Base-by-base conservation (phyloP, 139 green algal genomes). In the Ettlia oleoabundans region DNA sequence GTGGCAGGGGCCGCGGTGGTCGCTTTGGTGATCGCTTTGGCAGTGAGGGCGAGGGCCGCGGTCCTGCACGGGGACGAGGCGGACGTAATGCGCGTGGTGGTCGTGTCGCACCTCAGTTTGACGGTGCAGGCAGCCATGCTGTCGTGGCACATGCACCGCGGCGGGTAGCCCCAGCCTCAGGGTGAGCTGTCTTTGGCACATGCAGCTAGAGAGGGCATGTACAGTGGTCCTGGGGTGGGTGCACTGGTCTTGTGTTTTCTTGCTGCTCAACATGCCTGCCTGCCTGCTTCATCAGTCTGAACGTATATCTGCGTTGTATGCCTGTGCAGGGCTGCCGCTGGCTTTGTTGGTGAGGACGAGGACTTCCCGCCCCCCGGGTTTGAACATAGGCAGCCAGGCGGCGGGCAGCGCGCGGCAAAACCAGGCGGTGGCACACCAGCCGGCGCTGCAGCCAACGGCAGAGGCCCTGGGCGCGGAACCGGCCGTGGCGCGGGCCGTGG, bases 331-430 rank as follows among this genome's bases (percentile, higher is more conserved):
- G 52, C 69, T 22, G 37, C 9, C 30, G 4, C 37, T 28, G 53
- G 21, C 26, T 35, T 69, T 3, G 53, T 55, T 52, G 30, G 28
- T 4, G 43, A 63, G 0, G 72, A 85, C 8, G 68, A 65, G 8
- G 69, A 85, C 55, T 67, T 66, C 33, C 80, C 72, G 19, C 80
- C 69, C 10, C 67, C 78, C 19, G 65, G 72, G 30, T 78, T 80
- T 41, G 72, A 85, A 13, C 43, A 38, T 65, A 62, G 7, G 67
- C 55, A 28, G 21, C 18, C 18, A 32, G 55, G 55, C 55, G 18
- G 13, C 10, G 13, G 47, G 71, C 9, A 26, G 71, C 30, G 19
- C 9, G 38, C 22, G 69, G n/a, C 69, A 61, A 41, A 21, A 41
- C 51, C 21, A 62, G 47, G 21, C 7, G 2, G 28, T 22, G 55